Base-by-base conservation (phyloP, 2,329 filamentous ascomycete genomes). In the Pseudodiploospora longispora region DNA sequence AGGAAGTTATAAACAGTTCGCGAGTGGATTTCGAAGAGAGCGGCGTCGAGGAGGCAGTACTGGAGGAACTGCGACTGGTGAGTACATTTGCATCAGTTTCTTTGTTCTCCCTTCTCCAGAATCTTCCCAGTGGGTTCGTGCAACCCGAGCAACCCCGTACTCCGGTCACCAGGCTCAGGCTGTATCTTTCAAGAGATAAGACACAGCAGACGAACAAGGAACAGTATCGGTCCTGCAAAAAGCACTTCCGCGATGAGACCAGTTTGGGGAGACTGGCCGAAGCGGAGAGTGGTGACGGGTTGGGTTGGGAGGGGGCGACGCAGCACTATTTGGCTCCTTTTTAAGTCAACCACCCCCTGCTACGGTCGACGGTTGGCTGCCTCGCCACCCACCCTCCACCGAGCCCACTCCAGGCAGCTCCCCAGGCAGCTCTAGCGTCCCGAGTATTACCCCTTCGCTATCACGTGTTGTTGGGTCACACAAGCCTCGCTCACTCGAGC, bases 21-120 rank as follows among this genome's bases (percentile, higher is more conserved):
- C 80, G 87, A 60, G 86, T 91, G 60, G 93, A 97, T 68, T 97
- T 98, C 63, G 93, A 98, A 66, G 93, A 98, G 69, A 88, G 85
- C 56, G 93, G 93, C 57, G 85, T 97, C 52, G 88, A 95, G 57
- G 85, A 91, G 64, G 74, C 79, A 55, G 91, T 91, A 41, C 71
- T 98, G 58, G 81, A 91, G 54, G 87, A 95, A 64, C 73, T 98
- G 74, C 83, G 83, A 67, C 77, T 83, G 80, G 91, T 97, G 74
- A 77, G 86, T 43, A 19, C 19, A 19, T 19, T 19, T 19, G 19
- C 19, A 19, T 19, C 19, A 19, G 19, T 19, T 19, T 19, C 19
- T 19, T 19, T 19, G 19, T 19, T 19, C 19, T 19, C 19, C 19
- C 19, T 19, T 19, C 19, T 19, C 19, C 19, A 19, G 19, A 19